phyloP scores from a whole-genome alignment of 495 filamentous ascomycete species.

The Parathielavia hyrcaniae region DNA sequence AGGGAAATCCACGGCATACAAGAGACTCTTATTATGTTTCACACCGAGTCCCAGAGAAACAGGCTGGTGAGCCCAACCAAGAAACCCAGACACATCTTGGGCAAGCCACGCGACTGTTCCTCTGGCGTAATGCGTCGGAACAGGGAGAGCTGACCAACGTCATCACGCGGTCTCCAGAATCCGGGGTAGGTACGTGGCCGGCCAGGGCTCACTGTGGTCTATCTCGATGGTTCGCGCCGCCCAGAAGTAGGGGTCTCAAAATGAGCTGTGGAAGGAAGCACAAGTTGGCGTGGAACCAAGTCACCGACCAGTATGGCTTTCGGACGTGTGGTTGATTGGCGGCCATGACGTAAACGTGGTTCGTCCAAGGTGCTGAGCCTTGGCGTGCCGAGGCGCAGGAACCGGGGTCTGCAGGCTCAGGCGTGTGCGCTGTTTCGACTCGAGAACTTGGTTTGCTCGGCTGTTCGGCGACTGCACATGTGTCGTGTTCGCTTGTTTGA shows the following conservation, averaged over 20 bases:
- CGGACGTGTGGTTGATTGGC: conserved; percentile 15
- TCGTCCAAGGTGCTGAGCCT: conserved; percentile 6
- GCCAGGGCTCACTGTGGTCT: neutral
- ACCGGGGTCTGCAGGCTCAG: neutral
- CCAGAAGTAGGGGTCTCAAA: neutral
- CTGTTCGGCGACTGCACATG: conserved; percentile 4
- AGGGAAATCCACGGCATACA: conserved; percentile 4
- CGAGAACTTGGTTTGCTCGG: conserved; percentile 1
- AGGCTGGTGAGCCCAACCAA: neutral
- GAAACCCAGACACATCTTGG: no score
- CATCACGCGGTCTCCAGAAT: neutral
- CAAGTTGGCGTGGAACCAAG: conserved; percentile 6
- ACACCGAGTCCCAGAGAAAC: neutral
- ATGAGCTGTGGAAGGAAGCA: neutral
- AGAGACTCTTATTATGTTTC: neutral
- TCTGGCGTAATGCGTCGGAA: conserved; percentile 13
- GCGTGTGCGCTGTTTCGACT: conserved; percentile 17
- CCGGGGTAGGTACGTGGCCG: neutral
- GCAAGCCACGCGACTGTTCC: neutral
- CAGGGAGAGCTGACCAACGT: conserved; percentile 2
- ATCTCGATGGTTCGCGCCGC: neutral
- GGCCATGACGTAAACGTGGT: conserved; percentile 20
- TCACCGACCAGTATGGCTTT: conserved; percentile 11
- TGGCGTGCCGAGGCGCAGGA: conserved; percentile 10
- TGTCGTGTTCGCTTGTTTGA: neutral